Base-by-base conservation (phyloP, 2,329 filamentous ascomycete genomes). In the Calonectria hongkongensis region DNA sequence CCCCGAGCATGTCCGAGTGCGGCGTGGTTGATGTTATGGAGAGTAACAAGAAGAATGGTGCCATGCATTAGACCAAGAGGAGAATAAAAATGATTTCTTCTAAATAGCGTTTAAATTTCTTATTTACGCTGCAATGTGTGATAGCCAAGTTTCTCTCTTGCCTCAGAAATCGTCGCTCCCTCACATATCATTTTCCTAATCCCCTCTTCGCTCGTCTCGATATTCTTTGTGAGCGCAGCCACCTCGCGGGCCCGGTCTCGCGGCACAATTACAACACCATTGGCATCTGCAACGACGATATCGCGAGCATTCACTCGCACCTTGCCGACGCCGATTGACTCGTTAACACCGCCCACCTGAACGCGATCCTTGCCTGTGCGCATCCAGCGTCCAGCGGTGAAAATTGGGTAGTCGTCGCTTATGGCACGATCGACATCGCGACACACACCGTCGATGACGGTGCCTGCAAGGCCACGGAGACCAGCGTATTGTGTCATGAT, bases 401-500 rank as follows among this genome's bases (percentile, higher is more conserved):
- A 82, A 12, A 83, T 30, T 0, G 80, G 81, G 45, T 82, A 82
- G 10, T 75, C 70, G 56, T 82, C 80, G 2, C 51, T 54, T 21
- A 83, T 75, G 1, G 80, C 81, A 28, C 78, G 76, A 64, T 78
- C 80, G 7, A 83, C 80, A 63, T 83, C 81, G 1, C 81, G 81
- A 33, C 81, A 83, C 2, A 82, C 81, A 2, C 81, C 81, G 45
- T 82, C 81, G 7, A 83, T 82, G 7, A 82, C 81, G 1, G 81
- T 75, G n/a, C 81, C 81, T n/a, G 79, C 78, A 67, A 82, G 78
- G 6, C 76, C 79, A 50, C 79, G 76, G 2, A 82, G 39, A 4
- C 81, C 79, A 3, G 82, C 80, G 21, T 83, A 83, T 67, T 83
- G 81, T 0, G 82, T 83, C 81, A 83, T 83, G 1, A 83, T 83